phyloP scores from a whole-genome alignment of 257 asterid species.

The Nicotiana tabacum region DNA sequence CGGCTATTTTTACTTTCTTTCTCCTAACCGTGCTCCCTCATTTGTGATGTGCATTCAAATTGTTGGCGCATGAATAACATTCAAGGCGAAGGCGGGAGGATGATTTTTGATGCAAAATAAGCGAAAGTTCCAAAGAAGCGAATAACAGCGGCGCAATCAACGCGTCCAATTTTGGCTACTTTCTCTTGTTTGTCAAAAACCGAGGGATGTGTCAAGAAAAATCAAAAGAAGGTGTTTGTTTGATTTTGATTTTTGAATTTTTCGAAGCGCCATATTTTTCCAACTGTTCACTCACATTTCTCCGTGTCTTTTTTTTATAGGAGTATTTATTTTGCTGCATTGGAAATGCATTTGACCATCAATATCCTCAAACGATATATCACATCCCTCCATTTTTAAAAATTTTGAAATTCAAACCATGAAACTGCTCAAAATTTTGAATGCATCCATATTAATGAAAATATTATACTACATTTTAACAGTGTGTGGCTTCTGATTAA shows the following conservation, averaged over 20 bases:
- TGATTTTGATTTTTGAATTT: slow-evolving; percentile 4
- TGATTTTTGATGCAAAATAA: background rate
- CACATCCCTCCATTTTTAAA: background rate
- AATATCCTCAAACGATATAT: background rate
- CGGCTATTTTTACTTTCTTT: too few relatives aligned
- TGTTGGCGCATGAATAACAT: too few relatives aligned
- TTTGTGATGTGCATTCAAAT: too few relatives aligned
- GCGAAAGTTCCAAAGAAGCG: background rate
- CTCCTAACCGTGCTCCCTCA: too few relatives aligned
- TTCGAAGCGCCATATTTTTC: background rate
- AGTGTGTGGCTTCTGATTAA: too few relatives aligned
- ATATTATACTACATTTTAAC: background rate
- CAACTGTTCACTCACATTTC: background rate
- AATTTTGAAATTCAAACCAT: background rate
- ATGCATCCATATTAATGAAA: background rate
- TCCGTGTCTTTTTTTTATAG: background rate
- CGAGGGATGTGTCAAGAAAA: background rate
- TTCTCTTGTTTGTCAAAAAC: background rate
- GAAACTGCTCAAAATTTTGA: background rate
- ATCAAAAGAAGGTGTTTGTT: background rate
- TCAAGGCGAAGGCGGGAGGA: background rate
- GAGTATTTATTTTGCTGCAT: background rate
- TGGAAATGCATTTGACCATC: slow-evolving; percentile 6
- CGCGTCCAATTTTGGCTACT: background rate
- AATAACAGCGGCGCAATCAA: slow-evolving; percentile 13